A percentile compares a stretch with the other conserved stretches of the same genome.
Conservation (phyloP, 2,329 filamentous ascomycete genomes). For the Pseudovirgaria hyperparasitica region DNA sequence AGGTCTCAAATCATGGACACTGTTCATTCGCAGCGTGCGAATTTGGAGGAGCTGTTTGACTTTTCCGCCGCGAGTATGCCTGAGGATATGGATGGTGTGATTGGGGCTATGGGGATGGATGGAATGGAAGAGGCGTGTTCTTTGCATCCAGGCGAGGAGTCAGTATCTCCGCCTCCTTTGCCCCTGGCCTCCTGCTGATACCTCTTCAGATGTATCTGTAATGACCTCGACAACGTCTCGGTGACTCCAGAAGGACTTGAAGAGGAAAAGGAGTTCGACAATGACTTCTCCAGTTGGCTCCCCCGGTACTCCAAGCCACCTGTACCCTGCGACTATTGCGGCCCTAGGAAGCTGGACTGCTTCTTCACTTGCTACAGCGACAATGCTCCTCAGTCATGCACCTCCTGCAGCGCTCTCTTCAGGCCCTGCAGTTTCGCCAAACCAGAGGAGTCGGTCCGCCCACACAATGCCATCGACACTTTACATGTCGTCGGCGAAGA, state of each 20-base stretch:
- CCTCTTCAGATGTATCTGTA: slow-evolving; percentile 11
- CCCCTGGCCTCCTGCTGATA: not conserved
- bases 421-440: slow-evolving; percentile 34
- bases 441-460: slow-evolving; percentile 7
- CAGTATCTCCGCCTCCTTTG: not conserved
- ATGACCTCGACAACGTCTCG: slow-evolving; percentile 8
- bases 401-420: slow-evolving; percentile 34
- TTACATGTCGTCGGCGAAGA: slow-evolving; percentile 35
- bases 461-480: slow-evolving; percentile 31
- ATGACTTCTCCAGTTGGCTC: slow-evolving; percentile 33
- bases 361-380: slow-evolving; percentile 28
- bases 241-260: slow-evolving; percentile 4
- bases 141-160: not conserved
- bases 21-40: not conserved
- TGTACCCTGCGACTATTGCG: slow-evolving; percentile 35
- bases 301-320: slow-evolving; percentile 33
- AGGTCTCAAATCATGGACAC: too few species aligned
- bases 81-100: not conserved
- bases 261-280: slow-evolving; percentile 18
- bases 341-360: slow-evolving; percentile 33
- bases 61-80: too few species aligned
- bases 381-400: slow-evolving; percentile 28
- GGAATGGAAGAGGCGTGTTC: not conserved
- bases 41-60: too few species aligned
- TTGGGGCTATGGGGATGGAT: not conserved